These are phyloP conservation scores for Amphichorda felina DNA, from an alignment of 2,329 filamentous ascomycete species.

Conservation along the genomic window DNA sequence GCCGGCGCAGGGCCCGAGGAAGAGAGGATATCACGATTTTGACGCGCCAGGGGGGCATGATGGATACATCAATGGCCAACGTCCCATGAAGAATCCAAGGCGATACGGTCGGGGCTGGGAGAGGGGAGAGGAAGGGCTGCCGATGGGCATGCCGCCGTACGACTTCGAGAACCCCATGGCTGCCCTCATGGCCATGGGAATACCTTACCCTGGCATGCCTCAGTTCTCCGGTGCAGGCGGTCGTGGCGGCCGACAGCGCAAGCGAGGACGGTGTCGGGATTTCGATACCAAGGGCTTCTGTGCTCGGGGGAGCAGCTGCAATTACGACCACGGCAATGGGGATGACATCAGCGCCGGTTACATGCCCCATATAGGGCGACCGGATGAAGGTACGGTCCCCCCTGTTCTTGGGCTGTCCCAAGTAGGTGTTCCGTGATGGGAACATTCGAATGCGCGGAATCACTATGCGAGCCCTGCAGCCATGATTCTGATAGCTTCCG, in stretches of 20 bases:
- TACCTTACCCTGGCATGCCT: constrained; percentile 27
- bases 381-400: no score
- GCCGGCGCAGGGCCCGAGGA: constrained; percentile 8
- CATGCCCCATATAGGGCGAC: no score
- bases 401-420: no score
- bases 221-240: constrained; percentile 20
- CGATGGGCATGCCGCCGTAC: constrained; percentile 30
- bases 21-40: constrained; percentile 22
- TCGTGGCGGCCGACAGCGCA: constrained; percentile 16
- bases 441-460: no score
- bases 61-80: not conserved
- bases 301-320: constrained; percentile 52
- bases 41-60: constrained; percentile 2
- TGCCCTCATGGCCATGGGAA: constrained; percentile 40
- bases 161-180: constrained; percentile 52
- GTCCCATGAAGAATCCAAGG: constrained; percentile 1
- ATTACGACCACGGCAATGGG: constrained; percentile 55
- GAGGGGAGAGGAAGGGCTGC: constrained; percentile 2
- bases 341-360: not conserved
- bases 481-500: no score
- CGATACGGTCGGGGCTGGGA: constrained; percentile 1
- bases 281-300: constrained; percentile 67
- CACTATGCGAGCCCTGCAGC: no score
- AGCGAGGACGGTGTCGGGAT: constrained; percentile 48
- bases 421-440: no score